Conservation (phyloP, 2,329 filamentous ascomycete genomes). For the Cercospora canescens region DNA sequence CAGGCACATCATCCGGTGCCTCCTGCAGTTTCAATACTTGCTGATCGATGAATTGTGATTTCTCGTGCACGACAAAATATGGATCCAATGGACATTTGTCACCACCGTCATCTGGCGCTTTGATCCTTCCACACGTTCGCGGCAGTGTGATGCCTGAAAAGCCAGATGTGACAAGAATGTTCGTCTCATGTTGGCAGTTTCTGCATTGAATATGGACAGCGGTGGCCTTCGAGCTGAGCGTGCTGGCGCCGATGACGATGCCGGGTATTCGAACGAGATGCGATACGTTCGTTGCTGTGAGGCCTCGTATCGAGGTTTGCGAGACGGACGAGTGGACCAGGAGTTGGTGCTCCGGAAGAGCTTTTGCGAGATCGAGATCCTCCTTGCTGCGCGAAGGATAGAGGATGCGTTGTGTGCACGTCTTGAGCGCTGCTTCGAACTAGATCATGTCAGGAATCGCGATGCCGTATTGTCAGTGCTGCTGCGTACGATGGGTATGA, state of each 20-base stretch:
- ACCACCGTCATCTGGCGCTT: slow-evolving; percentile 52
- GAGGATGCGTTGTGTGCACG: slow-evolving; percentile 90
- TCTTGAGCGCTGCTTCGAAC: slow-evolving; percentile 89
- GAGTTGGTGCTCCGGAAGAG: slow-evolving; percentile 82
- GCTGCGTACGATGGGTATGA: slow-evolving; percentile 77
- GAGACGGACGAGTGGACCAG: slow-evolving; percentile 90
- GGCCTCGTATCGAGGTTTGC: slow-evolving; percentile 87
- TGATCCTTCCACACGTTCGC: slow-evolving; percentile 67
- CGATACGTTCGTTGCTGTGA: slow-evolving; percentile 90
- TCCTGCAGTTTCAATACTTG: slow-evolving; percentile 98
- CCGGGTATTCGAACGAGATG: slow-evolving; percentile 95
- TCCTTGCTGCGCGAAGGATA: slow-evolving; percentile 71
- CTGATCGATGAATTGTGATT: slow-evolving; percentile 92
- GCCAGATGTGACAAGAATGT: slow-evolving; percentile 74
- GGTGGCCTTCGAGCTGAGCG: slow-evolving; percentile 94
- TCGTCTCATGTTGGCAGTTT: slow-evolving; percentile 73
- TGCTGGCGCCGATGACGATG: slow-evolving; percentile 95
- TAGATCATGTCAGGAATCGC: slow-evolving; percentile 42
- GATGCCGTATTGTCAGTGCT: not conserved
- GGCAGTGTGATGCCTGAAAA: slow-evolving; percentile 87
- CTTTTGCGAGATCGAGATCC: slow-evolving; percentile 50
- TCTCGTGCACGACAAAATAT: slow-evolving; percentile 94
- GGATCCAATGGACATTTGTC: slow-evolving; percentile 91
- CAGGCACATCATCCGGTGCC: slow-evolving; percentile 93
- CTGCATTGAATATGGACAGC: slow-evolving; percentile 83